Evolutionary conservation across 768 basidiomycete genomes (phyloP).

Genomic region (Inosperma sp.): DNA sequence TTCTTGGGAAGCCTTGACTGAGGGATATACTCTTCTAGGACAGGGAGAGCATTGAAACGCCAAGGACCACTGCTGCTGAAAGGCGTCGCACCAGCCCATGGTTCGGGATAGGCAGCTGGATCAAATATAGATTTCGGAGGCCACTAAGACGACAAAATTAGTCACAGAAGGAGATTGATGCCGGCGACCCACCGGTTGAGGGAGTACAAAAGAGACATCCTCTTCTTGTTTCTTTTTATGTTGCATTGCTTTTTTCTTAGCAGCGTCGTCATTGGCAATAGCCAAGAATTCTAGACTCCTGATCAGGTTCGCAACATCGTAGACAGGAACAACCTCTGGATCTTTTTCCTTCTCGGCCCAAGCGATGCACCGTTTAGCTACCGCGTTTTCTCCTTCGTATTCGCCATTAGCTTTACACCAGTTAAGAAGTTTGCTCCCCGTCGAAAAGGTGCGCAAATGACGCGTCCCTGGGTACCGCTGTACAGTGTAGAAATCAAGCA

Average conservation of each 20-base stretch:
- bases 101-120: constrained; percentile 33
- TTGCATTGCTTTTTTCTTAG: not conserved
- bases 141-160: constrained; percentile 3
- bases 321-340: constrained; percentile 29
- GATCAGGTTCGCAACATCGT: constrained; percentile 25
- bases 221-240: not conserved
- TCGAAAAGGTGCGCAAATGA: constrained; percentile 20
- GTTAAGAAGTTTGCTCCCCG: constrained; percentile 33
- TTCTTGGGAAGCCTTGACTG: constrained; percentile 22
- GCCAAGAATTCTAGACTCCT: constrained; percentile 11
- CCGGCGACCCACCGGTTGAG: not conserved
- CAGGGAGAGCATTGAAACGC: constrained; percentile 8
- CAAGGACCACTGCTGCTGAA: constrained; percentile 22
- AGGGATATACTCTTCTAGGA: constrained; percentile 23
- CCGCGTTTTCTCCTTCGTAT: constrained; percentile 13
- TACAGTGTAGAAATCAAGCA: constrained; percentile 39
- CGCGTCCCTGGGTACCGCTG: constrained; percentile 17
- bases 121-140: constrained; percentile 27
- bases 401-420: constrained; percentile 36
- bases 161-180: not conserved
- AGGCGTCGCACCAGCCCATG: constrained; percentile 37
- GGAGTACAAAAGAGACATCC: not conserved
- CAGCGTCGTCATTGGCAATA: not conserved
- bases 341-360: constrained; percentile 34
- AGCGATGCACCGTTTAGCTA: constrained; percentile 29